phyloP scores from a whole-genome alignment of 1,284 basidiomycete species.

The Paramarasmius palmivorus region DNA sequence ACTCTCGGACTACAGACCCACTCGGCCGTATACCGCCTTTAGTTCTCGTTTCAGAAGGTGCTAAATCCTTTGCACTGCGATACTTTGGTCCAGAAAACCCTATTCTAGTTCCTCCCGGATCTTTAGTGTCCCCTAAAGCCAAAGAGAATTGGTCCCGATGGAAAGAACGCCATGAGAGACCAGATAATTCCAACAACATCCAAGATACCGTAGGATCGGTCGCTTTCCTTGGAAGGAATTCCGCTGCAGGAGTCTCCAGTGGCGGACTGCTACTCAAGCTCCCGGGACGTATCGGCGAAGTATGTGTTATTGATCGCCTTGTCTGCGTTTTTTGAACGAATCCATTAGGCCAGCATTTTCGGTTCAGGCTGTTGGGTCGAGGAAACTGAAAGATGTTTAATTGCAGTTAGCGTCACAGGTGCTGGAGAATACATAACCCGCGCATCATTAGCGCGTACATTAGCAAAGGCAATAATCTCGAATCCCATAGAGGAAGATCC shows the following conservation, averaged over 20 bases:
- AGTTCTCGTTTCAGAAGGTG: constrained; percentile 57
- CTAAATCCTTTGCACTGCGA: constrained; percentile 44
- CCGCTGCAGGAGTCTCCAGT: constrained; percentile 77
- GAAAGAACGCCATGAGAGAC: constrained; percentile 35
- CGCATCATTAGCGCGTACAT: constrained; percentile 40
- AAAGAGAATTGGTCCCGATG: constrained; percentile 60
- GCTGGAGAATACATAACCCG: constrained; percentile 56
- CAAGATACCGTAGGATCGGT: constrained; percentile 81
- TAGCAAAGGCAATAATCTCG: constrained; percentile 38
- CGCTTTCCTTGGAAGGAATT: constrained; percentile 37
- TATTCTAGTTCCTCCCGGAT: constrained; percentile 38
- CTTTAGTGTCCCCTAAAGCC: constrained; percentile 51
- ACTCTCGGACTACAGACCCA: constrained; percentile 47
- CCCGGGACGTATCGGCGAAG: constrained; percentile 72
- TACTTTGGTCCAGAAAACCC: constrained; percentile 24
- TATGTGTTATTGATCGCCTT: constrained; percentile 26
- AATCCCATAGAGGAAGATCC: constrained; percentile 33
- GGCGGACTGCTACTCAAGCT: constrained; percentile 74
- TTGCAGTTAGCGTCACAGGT: constrained; percentile 74
- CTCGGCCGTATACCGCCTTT: constrained; percentile 70
- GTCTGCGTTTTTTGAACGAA: constrained; percentile 7
- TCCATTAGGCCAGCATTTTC: constrained; percentile 53
- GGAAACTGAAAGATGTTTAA: constrained; percentile 21
- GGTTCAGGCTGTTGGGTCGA: constrained; percentile 76
- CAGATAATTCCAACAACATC: constrained; percentile 29